A percentile compares a stretch with the other conserved stretches of the same genome.
These are phyloP conservation scores for Sugiyamaella chiloensis DNA, from an alignment of 805 yeast species.

Conservation along the genomic window DNA sequence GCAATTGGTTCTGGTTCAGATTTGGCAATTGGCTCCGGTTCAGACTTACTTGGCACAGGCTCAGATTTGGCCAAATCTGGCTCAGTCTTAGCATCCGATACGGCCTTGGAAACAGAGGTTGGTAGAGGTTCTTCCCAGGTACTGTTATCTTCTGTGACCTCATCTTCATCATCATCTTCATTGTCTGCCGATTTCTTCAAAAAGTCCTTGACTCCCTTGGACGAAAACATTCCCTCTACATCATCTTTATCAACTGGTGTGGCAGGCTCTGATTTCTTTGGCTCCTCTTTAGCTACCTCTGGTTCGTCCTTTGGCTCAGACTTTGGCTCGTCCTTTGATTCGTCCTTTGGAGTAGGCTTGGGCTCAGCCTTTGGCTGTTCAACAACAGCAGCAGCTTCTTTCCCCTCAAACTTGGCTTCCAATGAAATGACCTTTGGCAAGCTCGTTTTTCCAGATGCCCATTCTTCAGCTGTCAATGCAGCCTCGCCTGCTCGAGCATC, in stretches of 20 bases:
- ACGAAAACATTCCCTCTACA: slow-evolving; percentile 48
- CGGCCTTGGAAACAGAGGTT: slow-evolving; percentile 1
- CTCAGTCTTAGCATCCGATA: slow-evolving; percentile 19
- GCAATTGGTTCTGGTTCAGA: slow-evolving; percentile 21
- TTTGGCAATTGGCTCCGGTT: slow-evolving; percentile 19
- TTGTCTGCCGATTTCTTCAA: slow-evolving; percentile 47
- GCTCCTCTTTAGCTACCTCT: slow-evolving; percentile 6
- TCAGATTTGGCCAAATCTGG: slow-evolving; percentile 18
- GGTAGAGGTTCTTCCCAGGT: slow-evolving; percentile 10
- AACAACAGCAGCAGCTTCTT: slow-evolving; percentile 44
- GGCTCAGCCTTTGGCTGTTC: slow-evolving; percentile 7
- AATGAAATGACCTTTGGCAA: slow-evolving; percentile 74
- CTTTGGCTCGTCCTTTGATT: slow-evolving; percentile 17
- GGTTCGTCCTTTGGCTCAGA: neutral
- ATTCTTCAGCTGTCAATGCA: slow-evolving; percentile 75
- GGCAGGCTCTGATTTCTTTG: slow-evolving; percentile 27
- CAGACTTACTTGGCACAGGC: slow-evolving; percentile 18
- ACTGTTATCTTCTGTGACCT: slow-evolving; percentile 2
- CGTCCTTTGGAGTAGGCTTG: slow-evolving; percentile 10
- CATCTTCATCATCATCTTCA: slow-evolving; percentile 25
- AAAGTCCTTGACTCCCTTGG: slow-evolving; percentile 46
- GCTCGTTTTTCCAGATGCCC: slow-evolving; percentile 73
- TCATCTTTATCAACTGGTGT: slow-evolving; percentile 40
- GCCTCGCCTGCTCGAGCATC: slow-evolving; percentile 81
- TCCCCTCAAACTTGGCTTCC: slow-evolving; percentile 77